Percentiles rank a stretch among this genome's conserved stretches.
Evolutionary conservation across 306 rosid species (phyloP).

Genomic region (Malus orientalis): DNA sequence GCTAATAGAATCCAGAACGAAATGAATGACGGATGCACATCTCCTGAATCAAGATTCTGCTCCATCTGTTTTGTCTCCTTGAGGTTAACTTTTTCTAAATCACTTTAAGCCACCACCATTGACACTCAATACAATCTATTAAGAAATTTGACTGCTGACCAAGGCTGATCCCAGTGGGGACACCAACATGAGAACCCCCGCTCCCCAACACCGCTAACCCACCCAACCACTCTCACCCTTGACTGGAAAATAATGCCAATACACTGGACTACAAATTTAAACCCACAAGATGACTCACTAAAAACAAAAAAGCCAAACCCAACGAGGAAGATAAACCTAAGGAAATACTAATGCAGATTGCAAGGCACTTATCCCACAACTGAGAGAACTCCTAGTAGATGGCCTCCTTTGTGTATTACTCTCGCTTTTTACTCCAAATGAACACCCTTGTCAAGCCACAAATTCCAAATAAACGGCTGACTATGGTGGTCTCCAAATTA

Average conservation of each 20-base stretch:
- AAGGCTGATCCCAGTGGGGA: conserved; percentile 19
- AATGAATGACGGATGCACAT: conserved; percentile 81
- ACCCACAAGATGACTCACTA: conserved; percentile 12
- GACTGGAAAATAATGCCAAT: background rate
- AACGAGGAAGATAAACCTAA: conserved; percentile 4
- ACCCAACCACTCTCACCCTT: background rate
- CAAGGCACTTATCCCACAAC: conserved; percentile 13
- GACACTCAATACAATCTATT: conserved; percentile 31
- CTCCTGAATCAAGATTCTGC: conserved; percentile 61
- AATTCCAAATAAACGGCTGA: conserved; percentile 19
- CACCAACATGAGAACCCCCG: background rate
- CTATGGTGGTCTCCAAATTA: background rate
- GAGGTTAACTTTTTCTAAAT: conserved; percentile 42
- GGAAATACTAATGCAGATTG: conserved; percentile 13
- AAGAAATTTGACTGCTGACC: conserved; percentile 29
- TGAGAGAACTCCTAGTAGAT: conserved; percentile 6
- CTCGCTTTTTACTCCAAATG: conserved; percentile 9
- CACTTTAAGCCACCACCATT: conserved; percentile 43
- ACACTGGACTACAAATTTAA: background rate
- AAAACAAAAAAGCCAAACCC: conserved; percentile 1
- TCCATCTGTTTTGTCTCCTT: conserved; percentile 64
- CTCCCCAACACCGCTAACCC: conserved; percentile 1
- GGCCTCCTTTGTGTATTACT: background rate
- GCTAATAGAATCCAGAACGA: conserved; percentile 87
- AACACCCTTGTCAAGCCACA: conserved; percentile 15